Conservation (phyloP, 1,284 basidiomycete species). For the Porogramme epimiltina region DNA sequence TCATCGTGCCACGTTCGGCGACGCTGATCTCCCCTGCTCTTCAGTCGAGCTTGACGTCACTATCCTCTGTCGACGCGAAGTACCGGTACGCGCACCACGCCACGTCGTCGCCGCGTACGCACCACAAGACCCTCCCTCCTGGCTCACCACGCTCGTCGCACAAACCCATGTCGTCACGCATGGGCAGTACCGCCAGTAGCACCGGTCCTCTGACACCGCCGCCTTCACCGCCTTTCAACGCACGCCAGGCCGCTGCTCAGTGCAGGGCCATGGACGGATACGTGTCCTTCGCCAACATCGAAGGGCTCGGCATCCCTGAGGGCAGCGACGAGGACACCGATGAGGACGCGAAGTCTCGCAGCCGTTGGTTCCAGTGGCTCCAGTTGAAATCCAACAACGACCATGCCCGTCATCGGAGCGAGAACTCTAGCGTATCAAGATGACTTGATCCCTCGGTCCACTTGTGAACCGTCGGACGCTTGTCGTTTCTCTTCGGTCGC, state of each 20-base stretch:
- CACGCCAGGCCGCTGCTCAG: constrained; percentile 56
- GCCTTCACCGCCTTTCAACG: constrained; percentile 54
- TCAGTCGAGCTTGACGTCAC: constrained; percentile 27
- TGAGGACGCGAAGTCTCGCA: constrained; percentile 24
- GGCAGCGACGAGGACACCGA: constrained; percentile 36
- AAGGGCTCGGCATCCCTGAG: constrained; percentile 67
- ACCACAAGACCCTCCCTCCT: constrained; percentile 8
- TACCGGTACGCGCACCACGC: constrained; percentile 9
- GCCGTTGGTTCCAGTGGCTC: constrained; percentile 29
- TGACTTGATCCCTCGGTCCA: constrained; percentile 10
- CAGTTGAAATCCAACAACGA: constrained; percentile 15
- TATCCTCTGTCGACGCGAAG: constrained; percentile 23
- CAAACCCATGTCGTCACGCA: constrained; percentile 19
- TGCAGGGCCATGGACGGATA: constrained; percentile 64
- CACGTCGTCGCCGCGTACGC: constrained; percentile 21
- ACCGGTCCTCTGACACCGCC: constrained; percentile 30
- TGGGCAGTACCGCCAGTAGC: constrained; percentile 8
- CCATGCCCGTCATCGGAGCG: constrained; percentile 20
- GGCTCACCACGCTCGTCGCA: constrained; percentile 21
- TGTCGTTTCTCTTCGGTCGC: constrained; percentile 8
- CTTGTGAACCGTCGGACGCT: constrained; percentile 13
- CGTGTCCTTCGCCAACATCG: constrained; percentile 65
- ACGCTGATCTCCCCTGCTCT: constrained; percentile 15
- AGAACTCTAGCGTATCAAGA: constrained; percentile 22
- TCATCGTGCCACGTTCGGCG: constrained; percentile 3